Percentiles rank a stretch among this genome's conserved stretches.
phyloP scores from a whole-genome alignment of 2,329 filamentous ascomycete genomes.

The Beauveria sp. region DNA sequence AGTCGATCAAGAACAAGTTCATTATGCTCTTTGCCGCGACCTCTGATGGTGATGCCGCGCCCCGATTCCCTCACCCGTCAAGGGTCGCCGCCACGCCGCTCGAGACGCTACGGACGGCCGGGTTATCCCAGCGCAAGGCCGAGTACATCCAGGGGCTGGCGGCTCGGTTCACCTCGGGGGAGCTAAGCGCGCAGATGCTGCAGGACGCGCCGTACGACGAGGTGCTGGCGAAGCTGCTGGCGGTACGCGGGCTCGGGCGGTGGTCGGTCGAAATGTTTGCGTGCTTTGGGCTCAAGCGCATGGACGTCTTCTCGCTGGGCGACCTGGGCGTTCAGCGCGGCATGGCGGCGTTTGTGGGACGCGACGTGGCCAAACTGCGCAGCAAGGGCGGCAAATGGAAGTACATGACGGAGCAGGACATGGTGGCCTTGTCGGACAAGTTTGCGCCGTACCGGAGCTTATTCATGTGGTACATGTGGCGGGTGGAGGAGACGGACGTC shows the following conservation, averaged over 20 bases:
- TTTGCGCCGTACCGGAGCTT: constrained; percentile 85
- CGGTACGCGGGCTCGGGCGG: constrained; percentile 75
- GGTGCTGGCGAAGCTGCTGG: constrained; percentile 71
- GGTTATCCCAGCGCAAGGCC: constrained; percentile 87
- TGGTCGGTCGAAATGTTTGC: constrained; percentile 99
- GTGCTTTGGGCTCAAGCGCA: constrained; percentile 85
- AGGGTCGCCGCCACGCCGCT: constrained; percentile 60
- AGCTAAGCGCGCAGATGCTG: constrained; percentile 69
- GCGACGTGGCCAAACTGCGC: constrained; percentile 79
- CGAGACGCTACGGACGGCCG: constrained; percentile 68
- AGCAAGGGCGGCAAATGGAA: constrained; percentile 84
- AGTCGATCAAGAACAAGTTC: constrained; percentile 82
- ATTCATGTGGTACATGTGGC: constrained; percentile 99
- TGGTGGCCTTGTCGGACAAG: constrained; percentile 70
- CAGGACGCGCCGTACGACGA: constrained; percentile 77
- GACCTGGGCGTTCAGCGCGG: constrained; percentile 92
- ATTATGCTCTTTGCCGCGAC: constrained; percentile 56
- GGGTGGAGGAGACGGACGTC: constrained; percentile 71
- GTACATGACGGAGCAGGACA: constrained; percentile 92
- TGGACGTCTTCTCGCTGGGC: constrained; percentile 88
- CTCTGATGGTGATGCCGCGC: not conserved
- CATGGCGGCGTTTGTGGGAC: constrained; percentile 80
- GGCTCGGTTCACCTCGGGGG: constrained; percentile 67
- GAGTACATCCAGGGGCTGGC: constrained; percentile 88
- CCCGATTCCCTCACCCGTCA: constrained; percentile 65